Conservation (phyloP, 208 protist species). For the Leishmania braziliensis region DNA sequence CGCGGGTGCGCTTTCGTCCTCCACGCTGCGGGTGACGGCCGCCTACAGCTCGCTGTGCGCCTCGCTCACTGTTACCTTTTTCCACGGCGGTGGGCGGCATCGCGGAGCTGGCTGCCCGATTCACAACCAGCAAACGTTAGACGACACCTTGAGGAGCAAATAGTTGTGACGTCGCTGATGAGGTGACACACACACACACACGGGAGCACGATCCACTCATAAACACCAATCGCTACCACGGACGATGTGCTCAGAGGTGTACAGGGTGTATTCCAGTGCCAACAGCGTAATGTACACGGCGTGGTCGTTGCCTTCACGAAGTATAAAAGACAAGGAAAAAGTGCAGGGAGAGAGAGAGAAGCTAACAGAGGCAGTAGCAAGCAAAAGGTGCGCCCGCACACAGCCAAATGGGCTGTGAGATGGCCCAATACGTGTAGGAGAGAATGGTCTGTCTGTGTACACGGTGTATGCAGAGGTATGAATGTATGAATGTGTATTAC, state of each 20-base stretch:
- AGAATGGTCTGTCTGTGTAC: background rate
- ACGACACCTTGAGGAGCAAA: background rate
- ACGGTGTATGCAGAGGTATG: background rate
- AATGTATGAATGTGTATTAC: background rate
- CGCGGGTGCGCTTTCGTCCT: slow-evolving; percentile 12
- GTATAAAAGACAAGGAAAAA: background rate
- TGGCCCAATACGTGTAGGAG: background rate
- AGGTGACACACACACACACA: background rate
- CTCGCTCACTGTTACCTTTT: background rate
- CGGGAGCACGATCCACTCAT: background rate
- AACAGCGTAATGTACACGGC: background rate
- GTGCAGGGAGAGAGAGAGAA: background rate
- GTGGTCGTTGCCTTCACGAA: background rate
- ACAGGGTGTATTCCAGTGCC: background rate
- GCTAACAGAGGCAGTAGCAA: background rate
- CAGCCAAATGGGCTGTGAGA: background rate
- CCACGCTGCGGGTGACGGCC: slow-evolving; percentile 1
- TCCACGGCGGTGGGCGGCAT: slow-evolving; percentile 2
- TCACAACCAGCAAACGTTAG: background rate
- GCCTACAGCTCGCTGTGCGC: background rate
- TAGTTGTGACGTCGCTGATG: background rate
- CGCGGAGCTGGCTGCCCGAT: background rate
- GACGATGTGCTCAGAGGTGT: background rate
- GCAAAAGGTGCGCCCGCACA: background rate
- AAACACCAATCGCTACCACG: background rate